Conservation (phyloP, 306 rosid genomes). For the Quercus mongolica region DNA sequence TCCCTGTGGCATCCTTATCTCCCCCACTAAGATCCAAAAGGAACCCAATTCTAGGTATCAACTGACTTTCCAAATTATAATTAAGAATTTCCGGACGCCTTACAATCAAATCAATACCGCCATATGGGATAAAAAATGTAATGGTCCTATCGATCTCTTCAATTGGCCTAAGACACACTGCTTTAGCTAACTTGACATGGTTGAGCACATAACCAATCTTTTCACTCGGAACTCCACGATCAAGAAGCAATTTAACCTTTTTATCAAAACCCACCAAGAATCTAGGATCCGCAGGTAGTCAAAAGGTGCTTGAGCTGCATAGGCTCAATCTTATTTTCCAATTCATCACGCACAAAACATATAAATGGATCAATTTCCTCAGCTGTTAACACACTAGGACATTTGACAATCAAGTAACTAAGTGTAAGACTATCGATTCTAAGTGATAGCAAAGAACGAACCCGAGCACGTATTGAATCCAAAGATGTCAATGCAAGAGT, state of each 20-base stretch:
- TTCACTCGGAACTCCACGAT: slow-evolving; percentile 47
- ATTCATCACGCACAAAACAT: slow-evolving; percentile 38
- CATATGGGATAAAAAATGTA: slow-evolving; percentile 47
- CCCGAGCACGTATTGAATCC: slow-evolving; percentile 40
- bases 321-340: slow-evolving; percentile 45
- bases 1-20: slow-evolving; percentile 39
- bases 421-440: slow-evolving; percentile 46
- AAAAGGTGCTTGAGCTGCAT: slow-evolving; percentile 47
- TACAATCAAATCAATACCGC: slow-evolving; percentile 52
- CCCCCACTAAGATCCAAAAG: slow-evolving; percentile 53
- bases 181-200: slow-evolving; percentile 53
- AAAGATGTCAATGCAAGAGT: slow-evolving; percentile 24
- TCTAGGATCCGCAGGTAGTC: slow-evolving; percentile 23
- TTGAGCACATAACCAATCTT: slow-evolving; percentile 53
- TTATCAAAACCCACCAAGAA: slow-evolving; percentile 44
- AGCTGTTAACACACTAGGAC: slow-evolving; percentile 40
- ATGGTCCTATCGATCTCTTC: slow-evolving; percentile 49
- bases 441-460: slow-evolving; percentile 40
- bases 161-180: slow-evolving; percentile 48
- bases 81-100: slow-evolving; percentile 54
- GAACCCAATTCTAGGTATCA: slow-evolving; percentile 49
- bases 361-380: slow-evolving; percentile 46
- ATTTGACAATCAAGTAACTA: slow-evolving; percentile 31
- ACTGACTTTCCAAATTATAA: slow-evolving; percentile 52
- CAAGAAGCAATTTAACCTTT: slow-evolving; percentile 49